Evolutionary conservation across 2,329 filamentous ascomycete species (phyloP), one percentile per base, ranked within the genome.

Genomic region (Teratosphaeria gauchensis): DNA sequence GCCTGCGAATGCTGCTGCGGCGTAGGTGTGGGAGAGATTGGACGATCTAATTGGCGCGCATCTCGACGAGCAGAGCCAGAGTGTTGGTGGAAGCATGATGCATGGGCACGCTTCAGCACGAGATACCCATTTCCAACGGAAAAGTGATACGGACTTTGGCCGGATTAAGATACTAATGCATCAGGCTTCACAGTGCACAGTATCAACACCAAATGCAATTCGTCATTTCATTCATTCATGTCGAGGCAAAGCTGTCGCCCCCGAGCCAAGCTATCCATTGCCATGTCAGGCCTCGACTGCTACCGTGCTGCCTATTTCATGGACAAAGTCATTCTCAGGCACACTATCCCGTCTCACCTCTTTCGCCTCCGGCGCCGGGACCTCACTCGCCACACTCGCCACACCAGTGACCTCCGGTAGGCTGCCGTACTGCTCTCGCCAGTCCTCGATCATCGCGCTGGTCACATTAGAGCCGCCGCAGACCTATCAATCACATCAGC

Each of bases 391-490:
- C 19, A 68, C 62, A 48, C 30, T 46, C 16, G 54, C 51, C 12
- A 54, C 55, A 56, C 52, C 53, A 16, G 32, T 38, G 14, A 55
- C 21, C 32, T 60, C 58, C 62, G 65, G 65, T 11, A 69, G 46
- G 33, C 62, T 57, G 12, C 63, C 65, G 59, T 76, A 75, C 66
- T 76, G 72, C 56, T 71, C 63, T 61, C 76, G 74, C 74, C 78
- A 83, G 56, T 75, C 73, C 32, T 73, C 74, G 58, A 83, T 68
- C 74, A 80, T 80, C 55, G 78, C 75, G 2, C 78, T 72, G 0
- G 73, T 79, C 33, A 83, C 74, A 66, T 80, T 80, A 55, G 75
- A 80, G 14, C 79, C 81, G 1, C 92, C 92, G 69, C 92, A 97
- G 6, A 96, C 42, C 42, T 35, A 2, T 11, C 33, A 35, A 7